A percentile compares a stretch with the other conserved stretches of the same genome.
Evolutionary conservation across 2,329 filamentous ascomycete genomes (phyloP).

Genomic region (Colletotrichum lindemuthianum): DNA sequence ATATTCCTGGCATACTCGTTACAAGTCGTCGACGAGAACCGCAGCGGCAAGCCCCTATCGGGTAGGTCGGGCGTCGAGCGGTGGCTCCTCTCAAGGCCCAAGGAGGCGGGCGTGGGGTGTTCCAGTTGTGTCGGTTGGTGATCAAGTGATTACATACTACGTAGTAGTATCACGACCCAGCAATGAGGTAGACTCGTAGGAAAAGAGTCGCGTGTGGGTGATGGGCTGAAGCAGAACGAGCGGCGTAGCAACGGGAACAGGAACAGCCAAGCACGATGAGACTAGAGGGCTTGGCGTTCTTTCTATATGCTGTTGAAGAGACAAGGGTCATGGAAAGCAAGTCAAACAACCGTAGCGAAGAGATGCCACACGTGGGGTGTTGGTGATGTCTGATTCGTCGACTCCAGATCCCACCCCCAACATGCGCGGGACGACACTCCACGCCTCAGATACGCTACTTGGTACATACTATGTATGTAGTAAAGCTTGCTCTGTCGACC

Average conservation of each 20-base stretch:
- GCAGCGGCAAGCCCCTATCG: conserved; percentile 23
- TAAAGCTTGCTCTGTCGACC: conserved; percentile 29
- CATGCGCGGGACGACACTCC: conserved; percentile 24
- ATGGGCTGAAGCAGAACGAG: no score
- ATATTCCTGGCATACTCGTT: no score
- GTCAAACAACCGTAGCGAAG: conserved; percentile 21
- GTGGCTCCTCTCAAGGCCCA: neutral
- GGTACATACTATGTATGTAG: no score
- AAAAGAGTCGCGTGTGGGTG: neutral
- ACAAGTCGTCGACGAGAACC: conserved; percentile 9
- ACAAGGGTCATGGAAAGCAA: conserved; percentile 18
- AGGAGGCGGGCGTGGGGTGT: conserved; percentile 14
- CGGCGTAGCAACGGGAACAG: neutral
- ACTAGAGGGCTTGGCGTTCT: conserved; percentile 29
- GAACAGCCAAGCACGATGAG: conserved; percentile 11
- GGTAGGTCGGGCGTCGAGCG: conserved; percentile 8
- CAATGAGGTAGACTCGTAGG: neutral
- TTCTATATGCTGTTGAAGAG: conserved; percentile 17
- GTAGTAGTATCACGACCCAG: no score
- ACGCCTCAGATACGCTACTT: conserved; percentile 17
- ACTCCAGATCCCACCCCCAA: conserved; percentile 18
- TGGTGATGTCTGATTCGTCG: conserved; percentile 20
- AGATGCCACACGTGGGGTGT: conserved; percentile 31
- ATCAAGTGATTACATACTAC: no score
- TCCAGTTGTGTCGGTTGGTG: neutral